A percentile compares a stretch with the other conserved stretches of the same genome.
Evolutionary conservation across 2,329 filamentous ascomycete genomes (phyloP).

Genomic region (Hypomyces perniciosus): DNA sequence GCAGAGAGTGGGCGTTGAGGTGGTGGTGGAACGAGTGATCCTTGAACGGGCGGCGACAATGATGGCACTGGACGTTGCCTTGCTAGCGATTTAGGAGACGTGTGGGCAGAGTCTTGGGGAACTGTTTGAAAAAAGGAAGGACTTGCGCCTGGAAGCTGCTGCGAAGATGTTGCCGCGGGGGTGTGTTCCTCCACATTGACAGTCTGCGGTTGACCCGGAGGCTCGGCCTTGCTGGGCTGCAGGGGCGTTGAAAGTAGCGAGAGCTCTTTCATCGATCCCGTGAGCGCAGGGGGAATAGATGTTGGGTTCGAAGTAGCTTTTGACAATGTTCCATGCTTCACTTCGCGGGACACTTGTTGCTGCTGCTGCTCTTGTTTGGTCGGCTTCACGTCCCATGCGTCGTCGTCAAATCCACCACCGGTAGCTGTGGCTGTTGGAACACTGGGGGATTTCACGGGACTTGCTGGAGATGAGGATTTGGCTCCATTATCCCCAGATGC

Average conservation of each 20-base stretch:
- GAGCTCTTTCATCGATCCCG: conserved; percentile 57
- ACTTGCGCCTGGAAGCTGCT: conserved; percentile 48
- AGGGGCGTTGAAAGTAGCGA: conserved; percentile 49
- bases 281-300: conserved; percentile 5
- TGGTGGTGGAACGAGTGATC: conserved; percentile 66
- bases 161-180: conserved; percentile 23
- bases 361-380: conserved; percentile 47
- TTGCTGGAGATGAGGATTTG: conserved; percentile 19
- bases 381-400: conserved; percentile 95
- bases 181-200: not conserved
- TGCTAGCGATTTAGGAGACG: conserved; percentile 25
- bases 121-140: conserved; percentile 51
- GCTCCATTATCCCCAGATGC: conserved; percentile 17
- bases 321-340: not conserved
- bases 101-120: conserved; percentile 9
- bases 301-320: conserved; percentile 18
- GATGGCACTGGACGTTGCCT: conserved; percentile 69
- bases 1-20: conserved; percentile 80
- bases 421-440: conserved; percentile 17
- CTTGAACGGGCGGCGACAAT: conserved; percentile 45
- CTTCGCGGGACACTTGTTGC: conserved; percentile 13
- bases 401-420: conserved; percentile 74
- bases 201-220: conserved; percentile 15
- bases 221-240: conserved; percentile 41
- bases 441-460: conserved; percentile 25